Percentiles rank a stretch among this genome's conserved stretches.
These are phyloP conservation scores for Candida manassasensis DNA, from an alignment of 805 yeast species.

Conservation along the genomic window DNA sequence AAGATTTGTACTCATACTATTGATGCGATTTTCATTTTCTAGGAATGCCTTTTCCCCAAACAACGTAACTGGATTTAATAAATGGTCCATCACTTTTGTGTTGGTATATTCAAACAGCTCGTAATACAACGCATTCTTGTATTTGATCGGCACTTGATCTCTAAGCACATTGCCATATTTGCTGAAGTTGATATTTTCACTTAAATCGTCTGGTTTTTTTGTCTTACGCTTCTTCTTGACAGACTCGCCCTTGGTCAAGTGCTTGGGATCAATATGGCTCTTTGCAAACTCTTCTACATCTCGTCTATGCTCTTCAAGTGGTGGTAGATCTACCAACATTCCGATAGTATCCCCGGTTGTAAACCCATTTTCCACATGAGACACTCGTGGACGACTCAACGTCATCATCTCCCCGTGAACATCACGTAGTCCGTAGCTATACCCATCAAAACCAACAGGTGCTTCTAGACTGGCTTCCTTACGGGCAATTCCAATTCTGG, in stretches of 20 bases:
- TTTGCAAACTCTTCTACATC: constrained; percentile 30
- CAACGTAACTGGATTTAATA: constrained; percentile 65
- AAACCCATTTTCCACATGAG: constrained; percentile 51
- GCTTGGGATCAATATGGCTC: constrained; percentile 6
- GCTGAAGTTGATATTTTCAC: constrained; percentile 16
- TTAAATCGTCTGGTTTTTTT: constrained; percentile 11
- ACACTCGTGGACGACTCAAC: constrained; percentile 56
- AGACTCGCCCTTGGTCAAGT: constrained; percentile 6
- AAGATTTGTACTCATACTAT: constrained; percentile 25
- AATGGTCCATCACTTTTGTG: constrained; percentile 67
- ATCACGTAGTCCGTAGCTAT: constrained; percentile 89
- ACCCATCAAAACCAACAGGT: constrained; percentile 93
- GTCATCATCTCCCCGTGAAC: constrained; percentile 71
- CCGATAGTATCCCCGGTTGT: constrained; percentile 81
- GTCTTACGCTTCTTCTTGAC: constrained; percentile 12
- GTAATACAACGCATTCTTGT: constrained; percentile 69
- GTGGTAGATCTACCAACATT: constrained; percentile 66
- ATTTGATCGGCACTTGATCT: constrained; percentile 84
- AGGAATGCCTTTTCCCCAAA: constrained; percentile 64
- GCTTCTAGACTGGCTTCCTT: constrained; percentile 88
- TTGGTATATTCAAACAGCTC: constrained; percentile 80
- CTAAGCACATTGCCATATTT: constrained; percentile 49
- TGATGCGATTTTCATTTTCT: constrained; percentile 26
- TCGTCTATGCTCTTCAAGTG: constrained; percentile 37
- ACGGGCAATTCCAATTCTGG: constrained; percentile 78